Conservation (phyloP, 148 eudicot genomes). For the Rheum nobile region DNA sequence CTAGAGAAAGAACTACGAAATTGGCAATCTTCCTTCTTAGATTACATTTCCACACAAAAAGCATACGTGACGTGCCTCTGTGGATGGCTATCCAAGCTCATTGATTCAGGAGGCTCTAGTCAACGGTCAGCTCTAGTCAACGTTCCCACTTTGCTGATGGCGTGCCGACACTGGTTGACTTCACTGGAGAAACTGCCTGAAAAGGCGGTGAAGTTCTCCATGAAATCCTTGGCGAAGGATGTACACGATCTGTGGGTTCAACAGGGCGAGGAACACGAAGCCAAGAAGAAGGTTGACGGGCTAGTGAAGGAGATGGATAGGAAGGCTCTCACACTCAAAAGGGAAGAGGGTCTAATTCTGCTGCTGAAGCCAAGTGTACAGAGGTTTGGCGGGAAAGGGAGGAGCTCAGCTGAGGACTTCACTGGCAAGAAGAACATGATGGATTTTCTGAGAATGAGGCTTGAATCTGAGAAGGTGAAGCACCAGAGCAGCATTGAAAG, state of each 20-base stretch:
- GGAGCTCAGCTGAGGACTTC: constrained; percentile 17
- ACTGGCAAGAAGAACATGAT: constrained; percentile 22
- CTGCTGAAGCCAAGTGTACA: background rate
- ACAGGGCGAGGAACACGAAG: constrained; percentile 40
- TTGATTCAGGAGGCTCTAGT: constrained; percentile 14
- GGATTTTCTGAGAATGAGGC: constrained; percentile 21
- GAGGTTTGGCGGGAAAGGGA: constrained; percentile 6
- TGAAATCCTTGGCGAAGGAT: constrained; percentile 31
- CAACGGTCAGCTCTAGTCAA: constrained; percentile 20
- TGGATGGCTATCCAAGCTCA: constrained; percentile 38
- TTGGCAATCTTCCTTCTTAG: constrained; percentile 34
- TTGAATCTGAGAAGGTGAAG: constrained; percentile 33
- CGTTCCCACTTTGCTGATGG: constrained; percentile 23
- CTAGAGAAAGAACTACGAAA: constrained; percentile 38
- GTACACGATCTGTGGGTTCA: constrained; percentile 30
- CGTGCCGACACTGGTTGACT: constrained; percentile 34
- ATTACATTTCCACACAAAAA: constrained; percentile 29
- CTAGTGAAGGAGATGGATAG: constrained; percentile 27
- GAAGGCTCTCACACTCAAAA: constrained; percentile 16
- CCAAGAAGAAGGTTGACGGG: constrained; percentile 32
- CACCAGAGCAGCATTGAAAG: constrained; percentile 21
- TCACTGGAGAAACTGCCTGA: constrained; percentile 32
- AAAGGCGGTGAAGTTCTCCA: constrained; percentile 22
- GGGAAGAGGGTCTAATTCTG: constrained; percentile 20
- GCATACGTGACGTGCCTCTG: constrained; percentile 27